Evolutionary conservation across 2,329 filamentous ascomycete genomes (phyloP), one percentile per base, ranked within the genome.

Genomic region (Fusarium nygamai): DNA sequence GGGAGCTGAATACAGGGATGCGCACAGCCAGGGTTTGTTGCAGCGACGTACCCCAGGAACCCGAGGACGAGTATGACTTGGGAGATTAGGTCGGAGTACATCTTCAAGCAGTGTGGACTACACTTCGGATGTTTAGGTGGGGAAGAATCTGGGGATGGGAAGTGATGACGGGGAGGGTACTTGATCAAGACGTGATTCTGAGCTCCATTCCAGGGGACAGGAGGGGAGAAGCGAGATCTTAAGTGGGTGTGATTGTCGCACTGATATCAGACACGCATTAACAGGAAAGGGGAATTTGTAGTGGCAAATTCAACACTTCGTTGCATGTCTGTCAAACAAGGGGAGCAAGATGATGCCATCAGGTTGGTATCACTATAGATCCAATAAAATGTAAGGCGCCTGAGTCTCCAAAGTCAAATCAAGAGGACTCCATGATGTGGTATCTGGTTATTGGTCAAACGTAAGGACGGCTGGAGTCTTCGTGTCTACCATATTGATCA

Each of bases 381-480:
- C n/a, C n/a, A 44, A 46, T 27, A 29, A 9, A 22, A 29, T 11
- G 6, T 13, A 29, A 48, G 16, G 9, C 4, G 13, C 27, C 11
- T 16, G 13, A 16, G 7, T 22, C 9, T 11, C 20, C 10, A n/a
- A 31, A 31, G 7, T 22, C 11, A 9, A 11, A 13, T 50, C 3
- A 5, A n/a, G 8, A 17, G 20, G 20, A 16, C 12, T 4, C 7
- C 14, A n/a, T 9, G 29, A 31, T 12, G 47, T n/a, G 8, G 12
- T 12, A n/a, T n/a, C 9, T 31, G 20, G 6, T 6, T 12, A 13
- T 9, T 12, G 20, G 10, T 9, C 10, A 11, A 14, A 3, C 5
- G 3, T 3, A 8, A 6, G 1, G 7, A 50, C 14, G 7, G 8
- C 8, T 2, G 6, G 5, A 31, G 10, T 9, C 29, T n/a, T 50